Conservation (phyloP, 2,329 filamentous ascomycete species). For the Alternaria longipes region DNA sequence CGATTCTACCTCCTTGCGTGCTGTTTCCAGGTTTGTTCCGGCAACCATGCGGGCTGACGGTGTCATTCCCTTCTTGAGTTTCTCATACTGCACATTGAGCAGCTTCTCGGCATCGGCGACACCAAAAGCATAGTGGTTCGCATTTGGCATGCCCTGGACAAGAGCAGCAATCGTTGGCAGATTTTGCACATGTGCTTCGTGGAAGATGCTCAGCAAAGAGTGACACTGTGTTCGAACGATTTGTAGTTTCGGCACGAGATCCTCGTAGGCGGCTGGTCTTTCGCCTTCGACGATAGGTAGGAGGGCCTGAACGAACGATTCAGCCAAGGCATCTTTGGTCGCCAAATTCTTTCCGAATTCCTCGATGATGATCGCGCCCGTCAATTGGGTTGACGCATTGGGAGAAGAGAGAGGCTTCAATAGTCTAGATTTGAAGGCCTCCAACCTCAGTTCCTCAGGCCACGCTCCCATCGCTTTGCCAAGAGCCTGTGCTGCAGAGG, state of each 20-base stretch:
- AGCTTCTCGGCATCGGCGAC: constrained; percentile 88
- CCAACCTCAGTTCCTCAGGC: constrained; percentile 67
- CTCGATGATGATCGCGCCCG: constrained; percentile 83
- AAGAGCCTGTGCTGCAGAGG: constrained; percentile 86
- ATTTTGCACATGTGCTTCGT: constrained; percentile 68
- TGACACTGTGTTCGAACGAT: constrained; percentile 91
- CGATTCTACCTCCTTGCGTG: constrained; percentile 72
- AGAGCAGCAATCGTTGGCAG: constrained; percentile 86
- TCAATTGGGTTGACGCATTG: constrained; percentile 86
- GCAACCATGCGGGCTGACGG: constrained; percentile 88
- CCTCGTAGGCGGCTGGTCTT: constrained; percentile 82
- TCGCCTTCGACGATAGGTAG: constrained; percentile 82
- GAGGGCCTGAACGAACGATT: constrained; percentile 71
- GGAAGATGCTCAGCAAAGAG: constrained; percentile 88
- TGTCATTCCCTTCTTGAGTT: constrained; percentile 85
- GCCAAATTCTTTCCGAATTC: constrained; percentile 75
- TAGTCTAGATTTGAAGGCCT: constrained; percentile 71
- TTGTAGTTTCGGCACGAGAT: constrained; percentile 89
- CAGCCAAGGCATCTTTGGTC: constrained; percentile 59
- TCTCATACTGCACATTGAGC: constrained; percentile 83
- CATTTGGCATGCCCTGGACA: constrained; percentile 91
- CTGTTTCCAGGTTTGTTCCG: constrained; percentile 79
- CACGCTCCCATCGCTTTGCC: constrained; percentile 83
- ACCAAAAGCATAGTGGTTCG: constrained; percentile 92
- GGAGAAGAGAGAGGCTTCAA: constrained; percentile 74